Evolutionary conservation across 2,329 filamentous ascomycete genomes (phyloP).

Genomic region (Ophiocordyceps camponoti-leonardi): DNA sequence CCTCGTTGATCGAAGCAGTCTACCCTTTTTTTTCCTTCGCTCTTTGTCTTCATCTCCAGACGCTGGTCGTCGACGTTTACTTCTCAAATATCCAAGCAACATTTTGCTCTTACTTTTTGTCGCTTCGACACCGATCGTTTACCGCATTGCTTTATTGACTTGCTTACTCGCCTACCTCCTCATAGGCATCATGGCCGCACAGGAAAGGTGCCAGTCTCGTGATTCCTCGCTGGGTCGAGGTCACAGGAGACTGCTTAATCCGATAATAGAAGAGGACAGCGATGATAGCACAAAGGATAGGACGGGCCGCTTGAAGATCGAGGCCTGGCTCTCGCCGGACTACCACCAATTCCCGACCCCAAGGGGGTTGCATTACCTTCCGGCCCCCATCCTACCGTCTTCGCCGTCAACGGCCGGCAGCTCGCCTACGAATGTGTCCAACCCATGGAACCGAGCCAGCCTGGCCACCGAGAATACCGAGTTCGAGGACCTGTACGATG

Average conservation of each 20-base stretch:
- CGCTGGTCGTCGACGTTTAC: constrained; percentile 19
- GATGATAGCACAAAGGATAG: constrained; percentile 16
- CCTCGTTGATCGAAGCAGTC: constrained; percentile 28
- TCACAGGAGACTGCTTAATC: constrained; percentile 39
- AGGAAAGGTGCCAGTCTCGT: constrained; percentile 16
- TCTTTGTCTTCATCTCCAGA: constrained; percentile 6
- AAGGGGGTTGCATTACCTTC: constrained; percentile 46
- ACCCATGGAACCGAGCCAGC: constrained; percentile 47
- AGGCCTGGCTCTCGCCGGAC: constrained; percentile 40
- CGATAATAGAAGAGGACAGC: constrained; percentile 42
- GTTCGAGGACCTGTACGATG: constrained; percentile 77
- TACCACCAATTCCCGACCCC: constrained; percentile 56
- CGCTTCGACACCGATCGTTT: neutral
- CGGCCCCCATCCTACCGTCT: constrained; percentile 43
- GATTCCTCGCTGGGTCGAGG: constrained; percentile 40
- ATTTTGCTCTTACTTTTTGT: neutral
- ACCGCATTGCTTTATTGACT: neutral
- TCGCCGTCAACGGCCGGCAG: constrained; percentile 36
- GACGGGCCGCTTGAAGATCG: constrained; percentile 27
- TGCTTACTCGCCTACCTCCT: constrained; percentile 1
- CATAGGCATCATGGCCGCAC: constrained; percentile 29
- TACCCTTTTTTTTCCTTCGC: constrained; percentile 15
- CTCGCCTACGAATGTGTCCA: constrained; percentile 37
- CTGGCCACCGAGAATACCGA: constrained; percentile 49
- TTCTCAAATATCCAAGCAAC: neutral